These are phyloP conservation scores for Thraustochytrium striatum DNA, from an alignment of 352 stramenopile species.

Conservation along the genomic window DNA sequence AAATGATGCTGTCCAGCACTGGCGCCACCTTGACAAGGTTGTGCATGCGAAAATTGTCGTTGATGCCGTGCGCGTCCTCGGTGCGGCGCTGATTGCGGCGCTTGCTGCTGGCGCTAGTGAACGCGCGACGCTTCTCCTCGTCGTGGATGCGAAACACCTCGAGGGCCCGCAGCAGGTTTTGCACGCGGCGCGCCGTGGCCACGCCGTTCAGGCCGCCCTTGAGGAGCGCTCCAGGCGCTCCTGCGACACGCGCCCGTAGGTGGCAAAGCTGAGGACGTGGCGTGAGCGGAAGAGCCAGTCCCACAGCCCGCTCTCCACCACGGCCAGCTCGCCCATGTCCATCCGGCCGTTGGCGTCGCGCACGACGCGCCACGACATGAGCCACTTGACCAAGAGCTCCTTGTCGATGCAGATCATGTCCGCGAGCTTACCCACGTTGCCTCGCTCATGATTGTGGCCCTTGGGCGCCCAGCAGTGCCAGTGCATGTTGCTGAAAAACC, in stretches of 20 bases:
- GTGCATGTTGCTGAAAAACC: not conserved
- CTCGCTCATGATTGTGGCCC: not conserved
- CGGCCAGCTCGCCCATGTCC: not conserved
- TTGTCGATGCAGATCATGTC: not conserved
- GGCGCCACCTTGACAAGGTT: constrained; percentile 19
- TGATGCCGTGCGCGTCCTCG: constrained; percentile 13
- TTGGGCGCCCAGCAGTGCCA: not conserved
- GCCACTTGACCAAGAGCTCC: not conserved
- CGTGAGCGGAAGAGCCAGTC: not conserved
- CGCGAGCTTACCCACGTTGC: not conserved
- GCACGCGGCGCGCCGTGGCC: not conserved
- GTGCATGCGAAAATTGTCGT: constrained; percentile 43
- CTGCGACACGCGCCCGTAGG: not conserved
- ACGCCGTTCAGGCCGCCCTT: not conserved
- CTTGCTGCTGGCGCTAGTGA: not conserved
- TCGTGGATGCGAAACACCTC: not conserved
- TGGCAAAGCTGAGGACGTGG: constrained; percentile 11
- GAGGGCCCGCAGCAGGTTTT: not conserved
- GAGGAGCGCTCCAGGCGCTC: not conserved
- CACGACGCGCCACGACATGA: constrained; percentile 19
- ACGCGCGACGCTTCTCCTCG: too few species aligned
- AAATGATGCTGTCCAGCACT: constrained; percentile 23
- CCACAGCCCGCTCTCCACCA: not conserved
- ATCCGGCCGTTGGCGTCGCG: not conserved
- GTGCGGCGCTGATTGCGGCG: not conserved